Evolutionary conservation across 768 basidiomycete species (phyloP), one percentile per base, ranked within the genome.

Genomic region (Myochromella boudieri): DNA sequence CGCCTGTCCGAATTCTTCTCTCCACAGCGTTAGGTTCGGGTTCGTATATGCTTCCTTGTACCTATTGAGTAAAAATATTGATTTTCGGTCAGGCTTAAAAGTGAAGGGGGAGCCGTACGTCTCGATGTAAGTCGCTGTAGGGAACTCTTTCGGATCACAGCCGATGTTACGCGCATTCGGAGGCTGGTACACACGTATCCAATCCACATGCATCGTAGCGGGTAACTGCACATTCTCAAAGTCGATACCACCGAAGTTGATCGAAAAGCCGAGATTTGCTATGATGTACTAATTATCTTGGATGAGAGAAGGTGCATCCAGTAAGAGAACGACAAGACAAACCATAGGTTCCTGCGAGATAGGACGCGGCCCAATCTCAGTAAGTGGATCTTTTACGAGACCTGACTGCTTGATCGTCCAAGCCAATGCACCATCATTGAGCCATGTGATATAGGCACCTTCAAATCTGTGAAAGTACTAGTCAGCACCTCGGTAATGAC

Each of bases 341-440:
- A 82, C 82, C 82, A 89, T 84, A 0, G 88, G 88, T 52, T 90
- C 88, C 53, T 79, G 72, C 0, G 87, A 69, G 18, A 91, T 68
- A 2, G 78, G 73, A n/a, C 88, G 70, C 1, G 74, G 62, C 8
- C 72, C 62, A 34, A 89, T 82, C 49, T 84, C 74, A 0, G 75
- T 73, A 17, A 56, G 55, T 1, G 69, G 37, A 63, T 91, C 80
- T 0, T 76, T 60, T 1, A 61, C 81, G 37, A 87, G 48, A 9
- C 76, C 80, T 2, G 60, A 68, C 5, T 66, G 68, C 29, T 66
- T 62, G 47, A 84, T 51, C 3, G 80, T 82, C 82, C 81, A 84
- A 14, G 75, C 68, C 2, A 68, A 61, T 43, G 75, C 66, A 38
- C 64, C 70, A 34, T 81, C 58, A 55, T 70, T 80, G 50, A 86